Conservation (phyloP, 257 asterid genomes). For the Henckelia pumila region DNA sequence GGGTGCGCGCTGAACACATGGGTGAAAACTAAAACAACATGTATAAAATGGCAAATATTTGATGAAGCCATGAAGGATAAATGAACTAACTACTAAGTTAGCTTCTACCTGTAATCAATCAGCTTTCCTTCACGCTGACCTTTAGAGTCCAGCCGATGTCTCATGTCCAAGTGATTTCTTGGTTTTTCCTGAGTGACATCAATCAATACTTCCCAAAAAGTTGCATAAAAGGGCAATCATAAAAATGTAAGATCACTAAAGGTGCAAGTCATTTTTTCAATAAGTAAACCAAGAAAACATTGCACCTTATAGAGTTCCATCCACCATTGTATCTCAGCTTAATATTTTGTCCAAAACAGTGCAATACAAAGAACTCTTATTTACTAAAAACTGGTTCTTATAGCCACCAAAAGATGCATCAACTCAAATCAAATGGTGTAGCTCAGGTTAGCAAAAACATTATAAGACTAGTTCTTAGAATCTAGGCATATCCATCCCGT, state of each 20-base stretch:
- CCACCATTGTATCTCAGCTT: slow-evolving; percentile 16
- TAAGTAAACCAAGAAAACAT: not conserved
- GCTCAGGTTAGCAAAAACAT: not conserved
- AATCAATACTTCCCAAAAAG: slow-evolving; percentile 13
- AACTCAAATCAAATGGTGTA: not conserved
- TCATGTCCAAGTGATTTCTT: slow-evolving; percentile 92
- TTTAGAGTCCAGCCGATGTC: slow-evolving; percentile 91
- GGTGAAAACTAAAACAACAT: not conserved
- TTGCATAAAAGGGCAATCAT: slow-evolving; percentile 13
- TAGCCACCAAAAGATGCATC: not conserved
- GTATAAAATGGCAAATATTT: not conserved
- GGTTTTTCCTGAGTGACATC: slow-evolving; percentile 70
- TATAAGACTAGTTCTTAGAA: not conserved
- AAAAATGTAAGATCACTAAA: not conserved
- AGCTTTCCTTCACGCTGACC: slow-evolving; percentile 99
- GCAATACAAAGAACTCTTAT: not conserved
- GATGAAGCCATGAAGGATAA: not conserved
- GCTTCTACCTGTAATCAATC: slow-evolving; percentile 82
- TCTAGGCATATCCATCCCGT: slow-evolving; percentile 1
- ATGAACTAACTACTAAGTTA: slow-evolving; percentile 19
- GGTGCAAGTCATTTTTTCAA: not conserved
- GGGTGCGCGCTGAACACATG: not conserved
- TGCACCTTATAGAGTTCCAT: slow-evolving; percentile 7
- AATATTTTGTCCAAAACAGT: not conserved
- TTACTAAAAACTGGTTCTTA: not conserved